These are phyloP conservation scores for Forsythia suspensa DNA, from an alignment of 257 asterid genomes.

Conservation along the genomic window DNA sequence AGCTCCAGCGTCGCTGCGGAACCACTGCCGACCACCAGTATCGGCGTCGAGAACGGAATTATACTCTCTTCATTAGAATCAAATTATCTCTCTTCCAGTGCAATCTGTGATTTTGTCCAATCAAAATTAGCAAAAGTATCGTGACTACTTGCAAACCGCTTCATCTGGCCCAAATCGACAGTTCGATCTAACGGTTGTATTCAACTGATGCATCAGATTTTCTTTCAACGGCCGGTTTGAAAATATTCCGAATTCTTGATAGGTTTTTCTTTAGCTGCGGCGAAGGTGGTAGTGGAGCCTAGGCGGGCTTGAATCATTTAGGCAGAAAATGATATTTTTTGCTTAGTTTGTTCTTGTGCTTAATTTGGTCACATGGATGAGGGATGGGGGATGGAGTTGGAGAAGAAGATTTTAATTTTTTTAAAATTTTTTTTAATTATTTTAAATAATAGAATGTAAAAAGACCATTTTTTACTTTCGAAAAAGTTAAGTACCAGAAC, in stretches of 20 bases:
- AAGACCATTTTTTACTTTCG: too few relatives aligned
- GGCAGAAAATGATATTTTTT: constrained; percentile 2
- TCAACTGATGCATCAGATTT: constrained; percentile 30
- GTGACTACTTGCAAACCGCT: constrained; percentile 40
- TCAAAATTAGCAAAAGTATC: constrained; percentile 40
- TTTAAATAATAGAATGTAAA: too few relatives aligned
- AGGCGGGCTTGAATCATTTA: background rate
- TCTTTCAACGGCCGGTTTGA: constrained; percentile 6
- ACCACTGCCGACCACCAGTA: constrained; percentile 8
- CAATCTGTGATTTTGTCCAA: constrained; percentile 34
- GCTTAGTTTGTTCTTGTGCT: constrained; percentile 28
- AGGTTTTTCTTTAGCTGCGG: background rate
- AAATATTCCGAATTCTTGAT: constrained; percentile 6
- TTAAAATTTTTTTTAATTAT: too few relatives aligned
- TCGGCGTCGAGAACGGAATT: constrained; percentile 48
- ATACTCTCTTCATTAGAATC: constrained; percentile 31
- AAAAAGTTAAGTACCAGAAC: too few relatives aligned
- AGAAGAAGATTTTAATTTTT: too few relatives aligned
- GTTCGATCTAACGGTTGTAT: constrained; percentile 12
- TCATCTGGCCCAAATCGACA: constrained; percentile 42
- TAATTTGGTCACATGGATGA: background rate
- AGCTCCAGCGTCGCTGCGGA: constrained; percentile 25
- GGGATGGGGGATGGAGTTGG: too few relatives aligned
- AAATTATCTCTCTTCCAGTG: constrained; percentile 26
- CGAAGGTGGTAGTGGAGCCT: background rate